Percentiles rank a stretch among this genome's conserved stretches.
Evolutionary conservation across 2,329 filamentous ascomycete species (phyloP).

Genomic region (Beauveria medogensis): DNA sequence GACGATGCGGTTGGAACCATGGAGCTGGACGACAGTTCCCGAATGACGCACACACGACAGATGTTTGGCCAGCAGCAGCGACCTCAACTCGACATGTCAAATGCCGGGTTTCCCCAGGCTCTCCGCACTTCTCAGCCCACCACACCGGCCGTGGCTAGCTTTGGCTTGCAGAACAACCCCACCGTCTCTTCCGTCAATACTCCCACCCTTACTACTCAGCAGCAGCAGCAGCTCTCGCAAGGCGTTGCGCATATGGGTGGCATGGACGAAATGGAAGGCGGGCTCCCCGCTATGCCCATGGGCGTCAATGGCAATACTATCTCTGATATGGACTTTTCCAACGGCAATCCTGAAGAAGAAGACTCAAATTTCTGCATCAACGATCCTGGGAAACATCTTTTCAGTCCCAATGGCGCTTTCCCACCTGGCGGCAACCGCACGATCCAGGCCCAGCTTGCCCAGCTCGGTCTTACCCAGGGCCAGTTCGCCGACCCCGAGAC

Average conservation of each 20-base stretch:
- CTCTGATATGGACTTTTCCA: slow-evolving; percentile 41
- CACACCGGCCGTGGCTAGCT: slow-evolving; percentile 70
- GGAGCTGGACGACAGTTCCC: slow-evolving; percentile 55
- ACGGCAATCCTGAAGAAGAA: slow-evolving; percentile 33
- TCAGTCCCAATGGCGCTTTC: slow-evolving; percentile 72
- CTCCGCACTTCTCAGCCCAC: slow-evolving; percentile 79
- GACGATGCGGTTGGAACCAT: slow-evolving; percentile 68
- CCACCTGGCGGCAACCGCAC: slow-evolving; percentile 55
- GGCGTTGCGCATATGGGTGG: slow-evolving; percentile 34
- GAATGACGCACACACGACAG: slow-evolving; percentile 62
- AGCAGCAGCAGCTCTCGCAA: slow-evolving; percentile 57
- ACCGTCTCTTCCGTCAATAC: slow-evolving; percentile 97
- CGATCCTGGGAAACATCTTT: slow-evolving; percentile 88
- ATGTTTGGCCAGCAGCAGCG: slow-evolving; percentile 56
- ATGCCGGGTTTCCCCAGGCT: slow-evolving; percentile 67
- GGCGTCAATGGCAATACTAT: slow-evolving; percentile 45
- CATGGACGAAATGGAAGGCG: slow-evolving; percentile 67
- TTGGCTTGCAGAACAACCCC: slow-evolving; percentile 82
- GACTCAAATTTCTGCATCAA: slow-evolving; percentile 62
- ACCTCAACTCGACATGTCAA: slow-evolving; percentile 73
- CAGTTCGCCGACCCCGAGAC: slow-evolving; percentile 75
- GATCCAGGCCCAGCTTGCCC: slow-evolving; percentile 60
- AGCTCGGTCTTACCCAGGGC: slow-evolving; percentile 66
- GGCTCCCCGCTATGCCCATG: slow-evolving; percentile 55
- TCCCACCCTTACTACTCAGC: slow-evolving; percentile 76